Conservation (phyloP, 208 protist genomes). For the Angomonas ambiguus region DNA sequence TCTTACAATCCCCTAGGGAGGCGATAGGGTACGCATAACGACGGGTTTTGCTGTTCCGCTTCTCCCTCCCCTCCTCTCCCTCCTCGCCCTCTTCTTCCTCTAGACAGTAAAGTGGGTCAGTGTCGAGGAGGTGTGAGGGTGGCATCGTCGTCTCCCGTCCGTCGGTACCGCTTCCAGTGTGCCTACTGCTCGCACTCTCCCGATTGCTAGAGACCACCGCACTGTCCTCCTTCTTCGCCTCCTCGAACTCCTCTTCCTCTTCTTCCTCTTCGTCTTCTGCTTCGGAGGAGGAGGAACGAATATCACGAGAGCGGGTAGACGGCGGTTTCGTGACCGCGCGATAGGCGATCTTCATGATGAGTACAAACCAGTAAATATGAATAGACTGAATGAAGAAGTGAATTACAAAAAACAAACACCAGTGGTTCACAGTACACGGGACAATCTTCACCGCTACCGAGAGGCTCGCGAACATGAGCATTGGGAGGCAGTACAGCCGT, state of each 20-base stretch:
- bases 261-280: background rate
- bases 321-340: background rate
- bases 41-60: too few species aligned
- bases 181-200: too few species aligned
- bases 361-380: conserved; percentile 35
- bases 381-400: conserved; percentile 28
- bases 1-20: too few species aligned
- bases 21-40: too few species aligned
- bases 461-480: conserved; percentile 12
- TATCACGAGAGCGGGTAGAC: background rate
- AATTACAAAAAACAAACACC: conserved; percentile 22
- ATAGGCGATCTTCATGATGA: conserved; percentile 25
- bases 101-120: too few species aligned
- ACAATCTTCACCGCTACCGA: conserved; percentile 13
- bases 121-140: too few species aligned
- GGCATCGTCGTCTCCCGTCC: too few species aligned
- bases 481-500: conserved; percentile 29
- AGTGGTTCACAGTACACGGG: conserved; percentile 17
- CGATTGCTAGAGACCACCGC: background rate
- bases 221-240: background rate
- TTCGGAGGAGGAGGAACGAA: background rate
- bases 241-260: conserved; percentile 1
- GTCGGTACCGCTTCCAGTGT: too few species aligned
- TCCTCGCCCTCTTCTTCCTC: too few species aligned
- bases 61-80: too few species aligned